These are phyloP conservation scores for Corylus americana DNA, from an alignment of 306 rosid species.

Conservation along the genomic window DNA sequence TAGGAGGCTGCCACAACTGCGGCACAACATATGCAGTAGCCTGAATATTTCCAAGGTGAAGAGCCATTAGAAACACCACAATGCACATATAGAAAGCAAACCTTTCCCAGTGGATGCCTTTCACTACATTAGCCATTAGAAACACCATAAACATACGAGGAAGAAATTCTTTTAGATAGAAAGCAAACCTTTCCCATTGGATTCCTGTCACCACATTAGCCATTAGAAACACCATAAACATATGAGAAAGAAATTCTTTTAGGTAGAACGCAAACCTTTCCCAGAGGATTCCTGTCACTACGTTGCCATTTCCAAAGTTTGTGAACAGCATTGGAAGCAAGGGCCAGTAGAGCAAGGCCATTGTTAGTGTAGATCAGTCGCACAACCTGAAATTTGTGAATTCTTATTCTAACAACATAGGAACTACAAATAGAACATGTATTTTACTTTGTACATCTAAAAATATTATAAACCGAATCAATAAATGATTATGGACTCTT, in stretches of 20 bases:
- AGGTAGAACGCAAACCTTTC: constrained; percentile 33
- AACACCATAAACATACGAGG: neutral
- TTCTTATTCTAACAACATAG: neutral
- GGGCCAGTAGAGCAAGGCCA: constrained; percentile 40
- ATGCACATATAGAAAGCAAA: too few species aligned
- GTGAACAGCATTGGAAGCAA: constrained; percentile 46
- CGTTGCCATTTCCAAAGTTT: constrained; percentile 59
- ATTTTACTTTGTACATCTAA: neutral
- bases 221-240: neutral
- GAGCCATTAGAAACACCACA: constrained; percentile 12
- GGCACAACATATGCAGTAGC: constrained; percentile 43
- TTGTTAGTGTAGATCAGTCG: constrained; percentile 45
- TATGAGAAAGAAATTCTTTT: neutral
- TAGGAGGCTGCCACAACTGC: constrained; percentile 51
- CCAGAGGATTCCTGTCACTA: constrained; percentile 38
- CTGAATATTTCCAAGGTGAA: constrained; percentile 24
- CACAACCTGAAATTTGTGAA: constrained; percentile 38
- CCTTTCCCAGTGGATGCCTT: too few species aligned
- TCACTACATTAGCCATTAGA: too few species aligned
- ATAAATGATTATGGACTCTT: neutral
- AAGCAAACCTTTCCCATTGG: too few species aligned
- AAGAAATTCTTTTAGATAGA: neutral
- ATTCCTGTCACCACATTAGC: too few species aligned
- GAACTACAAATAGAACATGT: neutral
- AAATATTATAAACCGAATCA: neutral